Conservation (phyloP, 2,329 filamentous ascomycete genomes). For the Colletotrichum plurivorum region DNA sequence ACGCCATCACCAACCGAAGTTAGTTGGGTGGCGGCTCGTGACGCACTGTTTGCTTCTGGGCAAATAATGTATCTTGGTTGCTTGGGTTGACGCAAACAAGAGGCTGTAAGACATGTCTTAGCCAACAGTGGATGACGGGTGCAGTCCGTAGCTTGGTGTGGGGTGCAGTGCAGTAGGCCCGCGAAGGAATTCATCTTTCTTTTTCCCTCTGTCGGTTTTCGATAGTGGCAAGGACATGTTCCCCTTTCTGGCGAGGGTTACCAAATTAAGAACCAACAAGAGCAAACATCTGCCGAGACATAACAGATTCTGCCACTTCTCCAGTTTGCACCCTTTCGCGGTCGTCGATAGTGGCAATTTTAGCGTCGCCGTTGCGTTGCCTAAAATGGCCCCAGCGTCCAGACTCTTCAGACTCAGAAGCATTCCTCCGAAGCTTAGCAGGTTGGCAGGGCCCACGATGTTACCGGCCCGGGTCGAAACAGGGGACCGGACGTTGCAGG, state of each 20-base stretch:
- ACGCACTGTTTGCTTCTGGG: not conserved
- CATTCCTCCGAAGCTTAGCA: conserved; percentile 10
- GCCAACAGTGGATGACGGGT: conserved; percentile 5
- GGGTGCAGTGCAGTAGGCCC: not conserved
- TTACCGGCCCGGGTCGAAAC: conserved; percentile 12
- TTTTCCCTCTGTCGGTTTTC: conserved; percentile 16
- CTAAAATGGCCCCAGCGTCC: conserved; percentile 13
- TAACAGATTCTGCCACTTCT: conserved; percentile 21
- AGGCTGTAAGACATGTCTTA: not conserved
- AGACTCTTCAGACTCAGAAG: conserved; percentile 2
- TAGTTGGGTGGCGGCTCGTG: not conserved
- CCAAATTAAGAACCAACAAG: not conserved
- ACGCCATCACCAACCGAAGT: not conserved
- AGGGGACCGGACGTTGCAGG: conserved; percentile 21
- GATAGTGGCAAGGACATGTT: conserved; percentile 25
- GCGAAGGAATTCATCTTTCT: not conserved
- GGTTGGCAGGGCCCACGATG: conserved; percentile 21
- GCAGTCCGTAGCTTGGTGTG: conserved; percentile 1
- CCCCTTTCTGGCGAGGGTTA: conserved; percentile 11
- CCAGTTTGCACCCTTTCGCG: conserved; percentile 3
- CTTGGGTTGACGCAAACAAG: conserved; percentile 20
- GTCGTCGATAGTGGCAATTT: conserved; percentile 31
- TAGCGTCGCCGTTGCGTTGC: conserved; percentile 27
- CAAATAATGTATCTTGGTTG: conserved; percentile 8
- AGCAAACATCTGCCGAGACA: conserved; percentile 15